These are phyloP conservation scores for Colletotrichum plurivorum DNA, from an alignment of 2,329 filamentous ascomycete genomes.

Conservation along the genomic window DNA sequence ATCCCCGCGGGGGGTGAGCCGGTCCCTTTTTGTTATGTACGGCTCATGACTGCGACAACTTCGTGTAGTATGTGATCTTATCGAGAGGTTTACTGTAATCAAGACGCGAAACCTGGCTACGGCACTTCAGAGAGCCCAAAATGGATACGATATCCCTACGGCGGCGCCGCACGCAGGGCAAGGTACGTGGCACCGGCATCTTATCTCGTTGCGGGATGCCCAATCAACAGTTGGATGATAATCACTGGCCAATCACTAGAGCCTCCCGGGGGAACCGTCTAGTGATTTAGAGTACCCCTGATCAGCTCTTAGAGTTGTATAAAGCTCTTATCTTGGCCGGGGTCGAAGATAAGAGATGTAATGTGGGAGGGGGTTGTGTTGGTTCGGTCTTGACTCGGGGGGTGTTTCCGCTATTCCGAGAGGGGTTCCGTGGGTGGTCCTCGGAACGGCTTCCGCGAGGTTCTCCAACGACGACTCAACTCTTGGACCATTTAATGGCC, in stretches of 20 bases:
- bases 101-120: background rate
- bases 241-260: slow-evolving; percentile 28
- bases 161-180: background rate
- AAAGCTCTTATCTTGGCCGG: slow-evolving; percentile 21
- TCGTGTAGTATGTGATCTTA: background rate
- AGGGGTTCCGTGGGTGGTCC: accelerated
- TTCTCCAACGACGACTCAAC: background rate
- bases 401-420: slow-evolving; percentile 25
- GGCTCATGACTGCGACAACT: slow-evolving; percentile 8
- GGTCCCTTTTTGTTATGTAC: slow-evolving; percentile 27
- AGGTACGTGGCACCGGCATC: background rate
- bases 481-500: slow-evolving; percentile 19
- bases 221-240: slow-evolving; percentile 23
- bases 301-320: background rate
- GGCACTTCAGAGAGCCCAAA: background rate
- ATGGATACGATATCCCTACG: slow-evolving; percentile 18
- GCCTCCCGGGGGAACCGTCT: background rate
- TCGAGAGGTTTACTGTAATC: background rate
- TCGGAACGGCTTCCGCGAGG: slow-evolving; percentile 23
- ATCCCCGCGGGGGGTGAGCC: slow-evolving; percentile 16
- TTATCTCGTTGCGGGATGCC: slow-evolving; percentile 26
- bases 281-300: background rate
- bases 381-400: slow-evolving; percentile 10
- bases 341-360: slow-evolving; percentile 29
- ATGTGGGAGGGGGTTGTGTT: background rate